Percentiles rank a stretch among this genome's conserved stretches.
phyloP scores from a whole-genome alignment of 345 rosid genomes.

The Moricandia moricandioides region DNA sequence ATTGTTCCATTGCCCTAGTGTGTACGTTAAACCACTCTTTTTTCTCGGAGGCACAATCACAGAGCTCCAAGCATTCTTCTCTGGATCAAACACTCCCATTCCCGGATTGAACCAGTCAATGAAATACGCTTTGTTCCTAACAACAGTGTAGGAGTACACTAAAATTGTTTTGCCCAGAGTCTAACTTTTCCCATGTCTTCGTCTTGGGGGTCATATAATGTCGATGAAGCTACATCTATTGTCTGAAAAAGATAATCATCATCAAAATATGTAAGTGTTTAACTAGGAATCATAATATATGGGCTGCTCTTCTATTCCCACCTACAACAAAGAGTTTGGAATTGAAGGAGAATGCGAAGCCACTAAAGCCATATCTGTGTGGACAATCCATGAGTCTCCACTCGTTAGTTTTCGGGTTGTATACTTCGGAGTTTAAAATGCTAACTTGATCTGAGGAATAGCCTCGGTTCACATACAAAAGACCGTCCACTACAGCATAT shows the following conservation, averaged over 20 bases:
- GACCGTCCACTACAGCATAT: conserved; percentile 69
- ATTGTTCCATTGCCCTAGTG: conserved; percentile 61
- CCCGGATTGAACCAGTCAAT: conserved; percentile 80
- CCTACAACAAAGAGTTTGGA: conserved; percentile 80
- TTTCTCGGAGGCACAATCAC: conserved; percentile 61
- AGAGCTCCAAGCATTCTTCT: conserved; percentile 62
- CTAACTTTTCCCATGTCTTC: conserved; percentile 46
- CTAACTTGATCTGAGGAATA: conserved; percentile 53
- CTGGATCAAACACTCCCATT: conserved; percentile 58
- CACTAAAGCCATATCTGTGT: conserved; percentile 48
- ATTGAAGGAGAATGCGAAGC: conserved; percentile 64
- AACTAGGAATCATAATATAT: too few species aligned
- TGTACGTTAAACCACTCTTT: conserved; percentile 55
- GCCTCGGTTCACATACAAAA: conserved; percentile 76
- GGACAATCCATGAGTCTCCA: conserved; percentile 70
- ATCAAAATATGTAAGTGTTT: too few species aligned
- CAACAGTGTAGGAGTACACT: conserved; percentile 49
- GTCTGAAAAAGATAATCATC: conserved; percentile 7
- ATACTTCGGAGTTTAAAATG: conserved; percentile 66
- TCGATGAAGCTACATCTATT: conserved; percentile 46
- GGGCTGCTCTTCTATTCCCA: not conserved
- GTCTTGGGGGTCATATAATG: conserved; percentile 62
- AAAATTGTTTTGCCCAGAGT: not conserved
- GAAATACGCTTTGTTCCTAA: conserved; percentile 65
- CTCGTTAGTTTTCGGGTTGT: conserved; percentile 52